Evolutionary conservation across 1,284 basidiomycete genomes (phyloP).

Genomic region (Ceratobasidium sp.): DNA sequence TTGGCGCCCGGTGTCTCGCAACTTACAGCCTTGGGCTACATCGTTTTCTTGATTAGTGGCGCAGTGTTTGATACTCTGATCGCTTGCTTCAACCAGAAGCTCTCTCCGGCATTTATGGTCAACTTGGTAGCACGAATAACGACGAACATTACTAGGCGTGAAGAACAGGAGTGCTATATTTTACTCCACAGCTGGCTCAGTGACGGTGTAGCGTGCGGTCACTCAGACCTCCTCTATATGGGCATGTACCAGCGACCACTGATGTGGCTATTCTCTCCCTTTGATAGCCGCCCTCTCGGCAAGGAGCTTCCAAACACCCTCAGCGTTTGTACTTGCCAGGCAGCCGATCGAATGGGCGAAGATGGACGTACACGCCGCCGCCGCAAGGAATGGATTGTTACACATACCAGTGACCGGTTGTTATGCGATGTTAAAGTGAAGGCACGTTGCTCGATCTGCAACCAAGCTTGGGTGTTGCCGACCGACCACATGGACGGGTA

Average conservation of each 20-base stretch:
- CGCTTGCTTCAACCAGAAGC: conserved; percentile 10
- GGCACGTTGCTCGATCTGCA: conserved; percentile 9
- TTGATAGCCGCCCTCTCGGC: conserved; percentile 19
- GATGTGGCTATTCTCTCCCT: conserved; percentile 33
- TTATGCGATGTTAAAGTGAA: not conserved
- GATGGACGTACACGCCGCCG: not conserved
- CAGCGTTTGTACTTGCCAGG: not conserved
- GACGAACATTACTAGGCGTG: not conserved
- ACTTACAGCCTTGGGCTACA: no score
- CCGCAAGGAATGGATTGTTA: conserved; percentile 24
- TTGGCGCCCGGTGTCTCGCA: no score
- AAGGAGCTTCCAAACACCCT: conserved; percentile 21
- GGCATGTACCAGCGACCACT: not conserved
- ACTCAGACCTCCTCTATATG: conserved; percentile 12
- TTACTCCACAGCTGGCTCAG: conserved; percentile 3
- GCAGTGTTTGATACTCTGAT: conserved; percentile 1
- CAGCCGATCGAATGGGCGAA: not conserved
- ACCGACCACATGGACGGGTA: not conserved
- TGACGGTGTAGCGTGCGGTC: not conserved
- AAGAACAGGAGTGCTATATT: not conserved
- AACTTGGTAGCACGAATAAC: not conserved
- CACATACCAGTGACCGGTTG: not conserved
- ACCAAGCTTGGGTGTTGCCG: not conserved
- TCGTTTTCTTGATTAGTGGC: no score
- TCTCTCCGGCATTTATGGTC: conserved; percentile 5